phyloP scores from a whole-genome alignment of 2,329 filamentous ascomycete genomes.

The Arthrobotrys entomopaga region DNA sequence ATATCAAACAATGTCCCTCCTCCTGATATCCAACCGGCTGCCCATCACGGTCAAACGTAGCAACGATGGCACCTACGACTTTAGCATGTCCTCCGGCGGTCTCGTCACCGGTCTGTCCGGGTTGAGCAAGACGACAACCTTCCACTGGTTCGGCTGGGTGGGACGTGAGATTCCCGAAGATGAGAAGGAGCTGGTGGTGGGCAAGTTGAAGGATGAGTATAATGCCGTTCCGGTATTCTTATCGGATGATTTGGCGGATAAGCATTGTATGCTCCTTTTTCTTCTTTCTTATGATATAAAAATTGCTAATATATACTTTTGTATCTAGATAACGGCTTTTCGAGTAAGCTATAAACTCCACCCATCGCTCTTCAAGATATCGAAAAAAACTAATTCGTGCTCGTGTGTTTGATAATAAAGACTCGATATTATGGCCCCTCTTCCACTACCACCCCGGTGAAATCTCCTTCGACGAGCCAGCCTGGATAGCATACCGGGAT shows the following conservation, averaged over 20 bases:
- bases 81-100: conserved; percentile 96
- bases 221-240: conserved; percentile 92
- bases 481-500: conserved; percentile 91
- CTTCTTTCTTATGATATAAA: neutral
- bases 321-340: conserved; percentile 85
- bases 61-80: conserved; percentile 89
- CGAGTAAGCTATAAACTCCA: conserved; percentile 71
- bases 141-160: conserved; percentile 99
- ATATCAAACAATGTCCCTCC: conserved; percentile 37
- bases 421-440: conserved; percentile 97
- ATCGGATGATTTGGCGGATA: conserved; percentile 89
- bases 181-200: conserved; percentile 78
- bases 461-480: conserved; percentile 95
- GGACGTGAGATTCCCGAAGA: conserved; percentile 88
- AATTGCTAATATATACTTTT: conserved; percentile 15
- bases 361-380: neutral
- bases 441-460: conserved; percentile 99
- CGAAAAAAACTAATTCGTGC: neutral
- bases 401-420: conserved; percentile 61
- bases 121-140: conserved; percentile 88
- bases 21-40: conserved; percentile 74
- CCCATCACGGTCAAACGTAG: conserved; percentile 96
- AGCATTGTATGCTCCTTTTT: conserved; percentile 69
- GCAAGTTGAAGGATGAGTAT: conserved; percentile 85
- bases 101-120: conserved; percentile 93